Conservation (phyloP, 169 alveolate genomes). For the Plasmodium inui region DNA sequence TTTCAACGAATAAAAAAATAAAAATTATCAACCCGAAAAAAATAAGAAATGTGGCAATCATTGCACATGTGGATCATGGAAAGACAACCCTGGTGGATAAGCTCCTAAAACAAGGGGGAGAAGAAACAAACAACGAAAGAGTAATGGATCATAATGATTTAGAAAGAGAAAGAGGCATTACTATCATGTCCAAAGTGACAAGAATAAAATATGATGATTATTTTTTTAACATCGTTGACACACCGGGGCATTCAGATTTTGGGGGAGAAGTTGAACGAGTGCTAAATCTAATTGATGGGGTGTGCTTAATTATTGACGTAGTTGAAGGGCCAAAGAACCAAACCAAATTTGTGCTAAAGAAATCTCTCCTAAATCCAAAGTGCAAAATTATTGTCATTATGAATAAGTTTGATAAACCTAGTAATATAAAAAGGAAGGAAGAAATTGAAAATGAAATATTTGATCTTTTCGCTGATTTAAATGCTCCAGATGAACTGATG, state of each 20-base stretch:
- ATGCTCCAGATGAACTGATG: conserved; percentile 93
- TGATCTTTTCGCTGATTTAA: conserved; percentile 91
- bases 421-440: conserved; percentile 83
- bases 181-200: conserved; percentile 96
- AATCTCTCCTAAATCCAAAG: conserved; percentile 85
- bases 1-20: conserved; percentile 73
- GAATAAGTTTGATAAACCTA: conserved; percentile 85
- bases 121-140: conserved; percentile 77
- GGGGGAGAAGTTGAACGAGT: conserved; percentile 98
- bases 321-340: conserved; percentile 96
- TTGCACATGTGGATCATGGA: conserved; percentile 99
- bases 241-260: conserved; percentile 97
- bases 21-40: conserved; percentile 73
- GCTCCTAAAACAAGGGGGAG: conserved; percentile 84
- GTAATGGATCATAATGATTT: conserved; percentile 93
- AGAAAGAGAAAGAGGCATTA: conserved; percentile 98
- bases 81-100: conserved; percentile 98
- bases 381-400: conserved; percentile 83
- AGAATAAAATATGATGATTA: conserved; percentile 91
- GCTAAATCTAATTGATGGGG: conserved; percentile 97
- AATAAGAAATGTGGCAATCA: conserved; percentile 97
- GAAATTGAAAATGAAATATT: conserved; percentile 95
- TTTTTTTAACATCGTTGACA: conserved; percentile 88
- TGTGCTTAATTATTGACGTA: conserved; percentile 95
- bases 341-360: conserved; percentile 86